Conservation (phyloP, 1,139 yeast species). For the Meyerozyma guilliermondii region DNA sequence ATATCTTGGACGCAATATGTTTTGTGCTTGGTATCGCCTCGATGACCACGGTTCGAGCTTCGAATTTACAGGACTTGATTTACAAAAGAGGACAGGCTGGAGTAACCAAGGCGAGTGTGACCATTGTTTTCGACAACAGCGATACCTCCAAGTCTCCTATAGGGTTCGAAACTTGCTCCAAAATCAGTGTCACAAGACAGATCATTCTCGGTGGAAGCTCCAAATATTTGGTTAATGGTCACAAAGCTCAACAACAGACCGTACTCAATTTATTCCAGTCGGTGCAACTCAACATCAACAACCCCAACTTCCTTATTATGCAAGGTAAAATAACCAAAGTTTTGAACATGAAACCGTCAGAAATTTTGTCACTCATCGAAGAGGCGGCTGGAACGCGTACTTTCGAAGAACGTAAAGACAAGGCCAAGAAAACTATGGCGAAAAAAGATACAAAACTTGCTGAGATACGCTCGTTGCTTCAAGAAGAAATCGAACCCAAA, state of each 20-base stretch:
- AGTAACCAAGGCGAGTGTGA: conserved; percentile 93
- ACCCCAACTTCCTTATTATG: conserved; percentile 96
- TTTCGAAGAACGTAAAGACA: conserved; percentile 89
- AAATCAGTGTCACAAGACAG: conserved; percentile 90
- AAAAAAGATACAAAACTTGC: conserved; percentile 82
- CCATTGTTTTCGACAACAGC: conserved; percentile 86
- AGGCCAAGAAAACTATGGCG: conserved; percentile 86
- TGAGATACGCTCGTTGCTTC: conserved; percentile 67
- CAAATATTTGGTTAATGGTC: conserved; percentile 91
- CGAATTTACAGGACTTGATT: conserved; percentile 86
- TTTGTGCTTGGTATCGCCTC: conserved; percentile 96
- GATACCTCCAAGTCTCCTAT: conserved; percentile 78
- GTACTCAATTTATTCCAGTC: conserved; percentile 89
- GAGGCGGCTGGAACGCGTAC: conserved; percentile 98
- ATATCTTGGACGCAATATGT: conserved; percentile 93
- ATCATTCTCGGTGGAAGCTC: conserved; percentile 88
- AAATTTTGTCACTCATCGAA: conserved; percentile 84
- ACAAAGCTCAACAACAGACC: conserved; percentile 91
- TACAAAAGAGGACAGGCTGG: conserved; percentile 98
- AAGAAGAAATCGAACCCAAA: conserved; percentile 91
- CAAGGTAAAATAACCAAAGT: conserved; percentile 98
- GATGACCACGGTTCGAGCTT: conserved; percentile 91
- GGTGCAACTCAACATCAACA: conserved; percentile 91
- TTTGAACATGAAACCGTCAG: conserved; percentile 90
- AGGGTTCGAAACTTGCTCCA: conserved; percentile 75